Base-by-base conservation (phyloP, 768 basidiomycete genomes). In the Auriscalpium microsporum region DNA sequence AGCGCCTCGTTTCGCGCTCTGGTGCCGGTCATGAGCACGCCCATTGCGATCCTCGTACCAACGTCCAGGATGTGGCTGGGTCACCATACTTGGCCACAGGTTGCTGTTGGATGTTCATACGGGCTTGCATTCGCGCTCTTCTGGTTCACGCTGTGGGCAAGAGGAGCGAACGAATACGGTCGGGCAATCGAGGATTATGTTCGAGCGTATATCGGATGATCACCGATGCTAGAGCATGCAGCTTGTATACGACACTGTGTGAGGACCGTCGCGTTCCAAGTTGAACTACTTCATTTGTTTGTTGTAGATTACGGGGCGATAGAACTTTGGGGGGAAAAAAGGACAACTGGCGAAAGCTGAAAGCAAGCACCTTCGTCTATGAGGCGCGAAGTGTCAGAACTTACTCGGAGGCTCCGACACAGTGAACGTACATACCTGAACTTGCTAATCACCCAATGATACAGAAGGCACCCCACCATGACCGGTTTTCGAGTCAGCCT, bases 31-130 rank as follows among this genome's bases (percentile, higher is more conserved):
- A 62, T 86, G 47, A 71, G 77, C 4, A 58, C 82, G 10, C 80
- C 84, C 2, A 84, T 77, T 75, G 76, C 86, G 10, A 57, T 63
- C 37, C 61, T 75, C 14, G 78, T 90, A 45, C 72, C 80, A 5
- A 62, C 78, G 50, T 91, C 89, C 10, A 74, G 89, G 49, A 76
- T 88, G 34, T 82, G 81, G 84, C 76, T 91, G 11, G 86, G 86
- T 5, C 82, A 90, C 59, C 89, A 91, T 67, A 89, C 86, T 10
- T 77, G 76, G 76, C 70, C 74, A 0, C 89, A 91, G 59, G 84
- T 90, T 16, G 64, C 69, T 9, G 86, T 72, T 28, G 89, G 89
- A 1, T 71, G 68, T 35, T 65, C 68, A 2, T 82, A 79, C 54
- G 89, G 89, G 0, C 56, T 78, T 10, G 65, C 64, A 3, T 81